Percentiles rank a stretch among this genome's conserved stretches.
These are phyloP conservation scores for Zymoseptoria passerinii DNA, from an alignment of 2,329 filamentous ascomycete species.

Conservation along the genomic window DNA sequence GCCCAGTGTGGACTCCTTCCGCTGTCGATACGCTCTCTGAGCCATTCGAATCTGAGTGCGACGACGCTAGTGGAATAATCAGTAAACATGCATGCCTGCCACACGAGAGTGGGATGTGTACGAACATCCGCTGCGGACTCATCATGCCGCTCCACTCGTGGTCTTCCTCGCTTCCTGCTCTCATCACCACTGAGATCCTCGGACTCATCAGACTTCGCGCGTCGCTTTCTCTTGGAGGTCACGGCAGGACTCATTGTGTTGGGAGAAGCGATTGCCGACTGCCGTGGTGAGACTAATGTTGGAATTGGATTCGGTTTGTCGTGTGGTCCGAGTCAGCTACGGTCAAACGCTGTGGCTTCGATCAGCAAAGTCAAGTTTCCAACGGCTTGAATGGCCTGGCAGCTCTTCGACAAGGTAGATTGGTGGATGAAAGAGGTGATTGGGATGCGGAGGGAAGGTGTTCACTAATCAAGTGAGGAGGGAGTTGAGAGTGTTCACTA, in stretches of 20 bases:
- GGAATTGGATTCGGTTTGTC: neutral
- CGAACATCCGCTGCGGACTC: constrained; percentile 70
- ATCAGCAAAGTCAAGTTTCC: too few relatives aligned
- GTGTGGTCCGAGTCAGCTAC: neutral
- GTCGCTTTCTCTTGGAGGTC: constrained; percentile 8
- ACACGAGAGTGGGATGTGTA: constrained; percentile 20
- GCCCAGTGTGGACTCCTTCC: constrained; percentile 74
- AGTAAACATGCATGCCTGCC: constrained; percentile 4
- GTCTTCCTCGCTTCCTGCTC: constrained; percentile 57
- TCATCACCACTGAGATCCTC: constrained; percentile 21
- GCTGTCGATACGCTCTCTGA: constrained; percentile 73
- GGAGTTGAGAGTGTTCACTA: neutral
- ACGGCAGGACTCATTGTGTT: neutral
- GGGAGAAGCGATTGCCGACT: too few relatives aligned
- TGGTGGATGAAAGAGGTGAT: neutral
- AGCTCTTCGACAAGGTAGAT: neutral
- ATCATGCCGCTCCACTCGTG: constrained; percentile 66
- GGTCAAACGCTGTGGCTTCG: neutral
- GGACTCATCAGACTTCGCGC: constrained; percentile 9
- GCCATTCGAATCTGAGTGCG: constrained; percentile 81
- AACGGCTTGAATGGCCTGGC: neutral
- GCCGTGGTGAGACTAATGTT: neutral
- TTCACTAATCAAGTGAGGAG: neutral
- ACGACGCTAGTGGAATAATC: constrained; percentile 50
- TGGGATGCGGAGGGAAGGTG: neutral